Evolutionary conservation across 495 filamentous ascomycete species (phyloP), one percentile per base, ranked within the genome.

Genomic region (Wilcoxina mikolae): DNA sequence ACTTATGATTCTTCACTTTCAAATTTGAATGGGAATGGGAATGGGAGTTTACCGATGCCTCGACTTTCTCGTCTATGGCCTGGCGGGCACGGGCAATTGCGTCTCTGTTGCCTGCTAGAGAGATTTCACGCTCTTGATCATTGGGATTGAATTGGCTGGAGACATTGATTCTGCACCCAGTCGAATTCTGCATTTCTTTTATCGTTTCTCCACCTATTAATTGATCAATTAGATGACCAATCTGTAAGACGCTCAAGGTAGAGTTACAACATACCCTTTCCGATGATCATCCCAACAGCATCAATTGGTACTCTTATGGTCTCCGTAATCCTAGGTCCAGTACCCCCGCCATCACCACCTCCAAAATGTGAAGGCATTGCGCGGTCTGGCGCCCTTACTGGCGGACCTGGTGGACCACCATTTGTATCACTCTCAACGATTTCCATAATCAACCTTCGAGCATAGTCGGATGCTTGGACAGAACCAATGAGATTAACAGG

Each of bases 231-330:
- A n/a, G n/a, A n/a, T n/a, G n/a, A n/a, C n/a, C n/a, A n/a, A n/a
- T n/a, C n/a, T n/a, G n/a, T n/a, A n/a, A n/a, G n/a, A n/a, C n/a
- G 35, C 27, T 4, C 25, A 20, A 20, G 15, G 23, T 24, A 18
- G 0, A 2, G 10, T 10, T 20, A 15, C 2, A 23, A 27, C 61
- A 25, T 56, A 76, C 74, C 82, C 70, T 87, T 87, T 58, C 85
- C 85, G 53, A 90, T 90, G 55, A 90, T 89, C 85, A 91, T 91
- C 49, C 85, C 85, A 20, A 91, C 85, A 7, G 85, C 82, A 61
- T 91, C 85, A 15, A 83, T 86, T 2, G 85, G 85, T 0, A 91
- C 85, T 28, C 73, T 78, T 56, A 91, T 87, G 15, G 75, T 80
- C 61, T 90, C 85, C 57, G 81, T 87, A 58, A 85, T 71, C 68